Evolutionary conservation across 148 eudicot species (phyloP).

Genomic region (Rhododendron molle): DNA sequence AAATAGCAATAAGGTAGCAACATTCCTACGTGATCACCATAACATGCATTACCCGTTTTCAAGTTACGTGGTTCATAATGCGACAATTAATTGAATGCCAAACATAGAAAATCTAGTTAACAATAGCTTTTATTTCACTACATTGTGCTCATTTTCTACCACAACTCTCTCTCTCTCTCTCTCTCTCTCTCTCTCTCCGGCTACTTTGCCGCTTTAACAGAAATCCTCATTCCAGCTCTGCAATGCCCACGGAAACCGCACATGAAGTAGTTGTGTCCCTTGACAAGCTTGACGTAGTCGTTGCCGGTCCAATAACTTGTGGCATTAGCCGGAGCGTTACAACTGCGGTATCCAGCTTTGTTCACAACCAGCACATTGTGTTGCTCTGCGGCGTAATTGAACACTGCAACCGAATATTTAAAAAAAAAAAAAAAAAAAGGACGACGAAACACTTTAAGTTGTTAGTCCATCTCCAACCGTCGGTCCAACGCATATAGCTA

Average conservation of each 20-base stretch:
- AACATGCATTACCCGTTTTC: no score
- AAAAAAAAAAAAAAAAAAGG: background rate
- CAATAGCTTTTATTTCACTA: no score
- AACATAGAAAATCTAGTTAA: background rate
- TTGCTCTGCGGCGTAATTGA: slow-evolving; percentile 25
- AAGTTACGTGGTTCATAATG: no score
- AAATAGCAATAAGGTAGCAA: no score
- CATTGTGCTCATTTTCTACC: background rate
- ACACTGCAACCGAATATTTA: slow-evolving; percentile 23
- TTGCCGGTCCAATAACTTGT: slow-evolving; percentile 33
- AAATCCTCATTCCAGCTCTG: slow-evolving; percentile 51
- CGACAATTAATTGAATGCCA: background rate
- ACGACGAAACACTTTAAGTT: background rate
- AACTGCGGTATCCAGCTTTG: slow-evolving; percentile 26
- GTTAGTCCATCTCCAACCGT: background rate
- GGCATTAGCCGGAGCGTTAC: slow-evolving; percentile 29
- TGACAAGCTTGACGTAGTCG: slow-evolving; percentile 39
- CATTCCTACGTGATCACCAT: no score
- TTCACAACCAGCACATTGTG: slow-evolving; percentile 44
- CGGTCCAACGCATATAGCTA: background rate
- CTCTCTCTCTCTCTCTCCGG: background rate
- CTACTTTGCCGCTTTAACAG: slow-evolving; percentile 31
- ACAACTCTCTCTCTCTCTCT: no score
- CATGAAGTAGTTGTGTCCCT: slow-evolving; percentile 57
- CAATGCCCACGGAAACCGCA: slow-evolving; percentile 52